These are phyloP conservation scores for Tympanopsis confertula DNA, from an alignment of 2,329 filamentous ascomycete genomes.

Conservation along the genomic window DNA sequence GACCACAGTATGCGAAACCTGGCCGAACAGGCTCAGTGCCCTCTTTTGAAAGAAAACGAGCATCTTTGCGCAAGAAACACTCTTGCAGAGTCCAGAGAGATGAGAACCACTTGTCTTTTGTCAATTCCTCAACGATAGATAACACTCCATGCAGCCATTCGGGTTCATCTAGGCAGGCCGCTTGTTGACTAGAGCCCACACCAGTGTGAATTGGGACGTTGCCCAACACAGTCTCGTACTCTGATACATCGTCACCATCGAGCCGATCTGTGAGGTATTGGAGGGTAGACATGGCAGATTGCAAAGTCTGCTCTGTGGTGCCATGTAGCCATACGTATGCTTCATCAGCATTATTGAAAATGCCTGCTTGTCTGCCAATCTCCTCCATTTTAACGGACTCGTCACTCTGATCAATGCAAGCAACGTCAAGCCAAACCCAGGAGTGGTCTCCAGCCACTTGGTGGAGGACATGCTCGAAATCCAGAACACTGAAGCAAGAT, in stretches of 20 bases:
- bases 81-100: constrained; percentile 4
- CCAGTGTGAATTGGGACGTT: too few species aligned
- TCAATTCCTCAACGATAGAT: background rate
- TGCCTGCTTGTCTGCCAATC: constrained; percentile 2
- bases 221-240: too few species aligned
- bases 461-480: constrained; percentile 1
- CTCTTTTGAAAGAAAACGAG: constrained; percentile 2
- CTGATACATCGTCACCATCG: too few species aligned
- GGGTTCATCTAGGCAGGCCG: too few species aligned
- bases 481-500: constrained; percentile 1
- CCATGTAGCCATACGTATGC: constrained; percentile 3
- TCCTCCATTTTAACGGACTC: constrained; percentile 2
- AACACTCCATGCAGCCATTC: background rate
- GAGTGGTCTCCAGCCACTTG: background rate
- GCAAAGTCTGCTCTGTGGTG: background rate
- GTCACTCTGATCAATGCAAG: constrained; percentile 3
- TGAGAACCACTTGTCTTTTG: constrained; percentile 3
- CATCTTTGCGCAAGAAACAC: constrained; percentile 1
- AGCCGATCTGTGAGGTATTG: background rate
- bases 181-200: too few species aligned
- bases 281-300: background rate
- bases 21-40: too few species aligned
- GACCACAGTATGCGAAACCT: too few species aligned
- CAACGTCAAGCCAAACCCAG: constrained; percentile 3
- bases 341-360: constrained; percentile 2